Conservation (phyloP, 768 basidiomycete species). For the Inosperma sp. region DNA sequence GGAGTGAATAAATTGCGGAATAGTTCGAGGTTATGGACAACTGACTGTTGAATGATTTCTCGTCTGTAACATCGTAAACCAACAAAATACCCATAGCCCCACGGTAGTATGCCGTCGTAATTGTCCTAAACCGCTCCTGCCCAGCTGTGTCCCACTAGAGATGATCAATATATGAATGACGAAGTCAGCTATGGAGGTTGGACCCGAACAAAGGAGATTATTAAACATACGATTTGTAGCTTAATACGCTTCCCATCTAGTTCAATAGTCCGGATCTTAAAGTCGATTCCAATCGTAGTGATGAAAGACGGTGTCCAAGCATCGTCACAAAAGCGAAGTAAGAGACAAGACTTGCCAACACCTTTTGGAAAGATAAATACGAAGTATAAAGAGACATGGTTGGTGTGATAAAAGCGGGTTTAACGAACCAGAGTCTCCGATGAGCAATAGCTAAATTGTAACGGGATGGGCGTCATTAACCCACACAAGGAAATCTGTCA, state of each 20-base stretch:
- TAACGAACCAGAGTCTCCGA: conserved; percentile 84
- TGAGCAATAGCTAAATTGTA: conserved; percentile 72
- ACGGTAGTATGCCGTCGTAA: conserved; percentile 98
- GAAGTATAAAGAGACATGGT: conserved; percentile 8
- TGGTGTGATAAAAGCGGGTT: conserved; percentile 2
- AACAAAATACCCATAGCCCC: conserved; percentile 98
- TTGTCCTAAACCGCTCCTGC: conserved; percentile 97
- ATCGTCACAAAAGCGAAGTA: conserved; percentile 97
- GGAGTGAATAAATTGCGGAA: neutral
- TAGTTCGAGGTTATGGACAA: conserved; percentile 15
- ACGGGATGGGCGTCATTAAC: neutral
- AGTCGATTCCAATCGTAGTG: conserved; percentile 98
- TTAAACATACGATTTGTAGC: conserved; percentile 87
- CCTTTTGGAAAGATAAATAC: conserved; percentile 39
- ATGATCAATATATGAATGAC: conserved; percentile 4
- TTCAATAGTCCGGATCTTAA: conserved; percentile 99
- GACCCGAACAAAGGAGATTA: neutral
- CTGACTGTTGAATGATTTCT: conserved; percentile 92
- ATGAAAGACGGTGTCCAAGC: conserved; percentile 99
- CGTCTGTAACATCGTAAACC: conserved; percentile 97
- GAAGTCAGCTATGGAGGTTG: neutral
- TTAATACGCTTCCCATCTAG: conserved; percentile 97
- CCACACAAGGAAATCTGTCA: neutral
- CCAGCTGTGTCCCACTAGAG: conserved; percentile 97
- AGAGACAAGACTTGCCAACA: conserved; percentile 95